Evolutionary conservation across 345 rosid species (phyloP).

Genomic region (Carallia pectinifolia): DNA sequence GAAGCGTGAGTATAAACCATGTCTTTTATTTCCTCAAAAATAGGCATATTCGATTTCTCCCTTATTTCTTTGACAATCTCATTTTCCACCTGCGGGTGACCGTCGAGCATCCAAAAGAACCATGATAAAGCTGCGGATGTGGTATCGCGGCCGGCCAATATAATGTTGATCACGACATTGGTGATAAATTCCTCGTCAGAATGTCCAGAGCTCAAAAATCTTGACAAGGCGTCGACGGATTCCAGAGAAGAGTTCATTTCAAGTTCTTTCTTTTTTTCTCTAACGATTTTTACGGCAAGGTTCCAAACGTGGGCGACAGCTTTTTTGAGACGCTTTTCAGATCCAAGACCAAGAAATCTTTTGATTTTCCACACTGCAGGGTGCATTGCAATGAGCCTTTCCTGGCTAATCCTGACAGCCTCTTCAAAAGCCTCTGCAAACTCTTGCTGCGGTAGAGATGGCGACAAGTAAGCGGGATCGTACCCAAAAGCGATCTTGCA

Average conservation of each 20-base stretch:
- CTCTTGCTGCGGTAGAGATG: constrained; percentile 26
- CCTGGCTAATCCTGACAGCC: constrained; percentile 30
- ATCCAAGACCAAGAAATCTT: constrained; percentile 41
- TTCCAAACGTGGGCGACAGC: constrained; percentile 41
- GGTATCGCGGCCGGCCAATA: constrained; percentile 66
- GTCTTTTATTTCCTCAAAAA: too few relatives aligned
- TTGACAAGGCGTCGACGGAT: constrained; percentile 48
- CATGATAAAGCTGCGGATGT: constrained; percentile 77
- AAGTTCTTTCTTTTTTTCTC: constrained; percentile 41
- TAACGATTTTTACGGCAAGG: constrained; percentile 44
- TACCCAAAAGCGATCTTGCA: constrained; percentile 71
- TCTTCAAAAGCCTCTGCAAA: constrained; percentile 54
- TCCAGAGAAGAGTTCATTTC: constrained; percentile 22
- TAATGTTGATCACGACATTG: constrained; percentile 59
- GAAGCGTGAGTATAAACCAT: too few relatives aligned
- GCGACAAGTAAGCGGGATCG: constrained; percentile 55
- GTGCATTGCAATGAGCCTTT: constrained; percentile 29
- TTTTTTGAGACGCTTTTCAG: constrained; percentile 42
- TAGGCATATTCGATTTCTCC: too few relatives aligned
- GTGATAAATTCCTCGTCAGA: constrained; percentile 43
- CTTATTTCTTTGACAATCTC: constrained; percentile 21
- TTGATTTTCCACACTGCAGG: constrained; percentile 48
- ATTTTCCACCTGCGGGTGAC: constrained; percentile 38
- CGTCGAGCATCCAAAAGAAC: constrained; percentile 61
- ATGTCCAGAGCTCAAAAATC: constrained; percentile 51